Percentiles rank a stretch among this genome's conserved stretches.
These are phyloP conservation scores for Yamadazyma diddensiae DNA, from an alignment of 1,139 yeast species.

Conservation along the genomic window DNA sequence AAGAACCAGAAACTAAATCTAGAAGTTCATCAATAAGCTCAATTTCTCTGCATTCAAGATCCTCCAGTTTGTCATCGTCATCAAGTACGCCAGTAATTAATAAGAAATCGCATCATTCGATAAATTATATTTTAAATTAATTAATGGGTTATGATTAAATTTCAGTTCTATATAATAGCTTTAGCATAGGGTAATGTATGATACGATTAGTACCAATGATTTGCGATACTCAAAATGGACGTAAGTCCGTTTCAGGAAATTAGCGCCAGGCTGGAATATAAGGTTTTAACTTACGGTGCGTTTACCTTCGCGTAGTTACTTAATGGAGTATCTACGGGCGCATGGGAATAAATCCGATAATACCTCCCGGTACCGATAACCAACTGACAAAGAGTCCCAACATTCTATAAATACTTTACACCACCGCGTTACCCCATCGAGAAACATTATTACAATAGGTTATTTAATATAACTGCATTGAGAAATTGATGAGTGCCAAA, in stretches of 20 bases:
- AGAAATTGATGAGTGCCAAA: slow-evolving; percentile 1
- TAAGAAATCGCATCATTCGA: slow-evolving; percentile 29
- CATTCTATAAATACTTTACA: neutral
- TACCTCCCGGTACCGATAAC: neutral
- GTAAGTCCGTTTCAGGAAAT: no score
- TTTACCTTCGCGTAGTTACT: no score
- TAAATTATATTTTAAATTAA: slow-evolving; percentile 24
- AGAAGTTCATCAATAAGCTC: slow-evolving; percentile 10
- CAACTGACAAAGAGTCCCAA: neutral
- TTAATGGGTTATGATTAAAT: no score
- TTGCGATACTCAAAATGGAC: no score
- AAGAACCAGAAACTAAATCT: slow-evolving; percentile 3
- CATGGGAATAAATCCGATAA: neutral
- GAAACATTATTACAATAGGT: no score
- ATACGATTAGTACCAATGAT: no score
- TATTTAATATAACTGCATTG: slow-evolving; percentile 1
- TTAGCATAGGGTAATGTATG: no score
- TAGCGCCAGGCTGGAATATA: no score
- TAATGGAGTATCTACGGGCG: no score
- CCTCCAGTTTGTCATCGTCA: slow-evolving; percentile 9
- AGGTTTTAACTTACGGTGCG: no score
- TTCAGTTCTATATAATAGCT: no score
- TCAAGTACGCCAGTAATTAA: slow-evolving; percentile 11
- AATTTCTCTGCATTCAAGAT: slow-evolving; percentile 7
- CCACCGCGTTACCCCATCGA: no score